phyloP scores from a whole-genome alignment of 2,329 filamentous ascomycete species.

The Nemania abortiva region DNA sequence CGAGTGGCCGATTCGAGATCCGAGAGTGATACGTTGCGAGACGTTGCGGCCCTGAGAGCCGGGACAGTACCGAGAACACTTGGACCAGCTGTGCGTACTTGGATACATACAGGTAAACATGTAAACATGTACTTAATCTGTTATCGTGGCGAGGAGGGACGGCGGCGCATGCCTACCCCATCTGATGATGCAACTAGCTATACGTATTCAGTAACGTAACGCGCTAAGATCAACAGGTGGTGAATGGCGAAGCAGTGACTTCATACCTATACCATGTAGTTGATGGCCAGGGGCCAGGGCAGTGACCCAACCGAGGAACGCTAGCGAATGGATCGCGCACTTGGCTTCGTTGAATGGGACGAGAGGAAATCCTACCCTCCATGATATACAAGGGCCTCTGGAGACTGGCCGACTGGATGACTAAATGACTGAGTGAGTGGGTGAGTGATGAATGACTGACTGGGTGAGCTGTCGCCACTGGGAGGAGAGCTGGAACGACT shows the following conservation, averaged over 20 bases:
- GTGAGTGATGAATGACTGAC: constrained; percentile 6
- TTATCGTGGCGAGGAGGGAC: constrained; percentile 21
- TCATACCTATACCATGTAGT: constrained; percentile 27
- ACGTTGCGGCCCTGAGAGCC: constrained; percentile 24
- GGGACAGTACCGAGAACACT: neutral
- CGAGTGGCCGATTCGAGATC: neutral
- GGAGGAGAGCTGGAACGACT: neutral
- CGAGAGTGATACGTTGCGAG: constrained; percentile 12
- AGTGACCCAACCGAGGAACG: constrained; percentile 26
- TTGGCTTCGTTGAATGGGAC: constrained; percentile 21
- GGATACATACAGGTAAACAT: too few species aligned
- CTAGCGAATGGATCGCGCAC: constrained; percentile 30
- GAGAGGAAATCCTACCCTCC: constrained; percentile 32
- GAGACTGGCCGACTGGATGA: neutral
- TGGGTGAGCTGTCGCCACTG: constrained; percentile 3
- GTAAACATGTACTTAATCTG: neutral
- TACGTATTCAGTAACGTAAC: constrained; percentile 7
- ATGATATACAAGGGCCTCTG: constrained; percentile 15
- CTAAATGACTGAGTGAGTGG: neutral
- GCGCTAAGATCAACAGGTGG: constrained; percentile 27
- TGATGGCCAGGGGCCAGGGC: constrained; percentile 13
- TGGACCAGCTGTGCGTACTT: neutral
- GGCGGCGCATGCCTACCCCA: neutral
- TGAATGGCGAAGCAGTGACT: constrained; percentile 35
- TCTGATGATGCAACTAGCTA: neutral